phyloP scores from a whole-genome alignment of 371 early-diverging fungal species.

The Mortierella sp. region DNA sequence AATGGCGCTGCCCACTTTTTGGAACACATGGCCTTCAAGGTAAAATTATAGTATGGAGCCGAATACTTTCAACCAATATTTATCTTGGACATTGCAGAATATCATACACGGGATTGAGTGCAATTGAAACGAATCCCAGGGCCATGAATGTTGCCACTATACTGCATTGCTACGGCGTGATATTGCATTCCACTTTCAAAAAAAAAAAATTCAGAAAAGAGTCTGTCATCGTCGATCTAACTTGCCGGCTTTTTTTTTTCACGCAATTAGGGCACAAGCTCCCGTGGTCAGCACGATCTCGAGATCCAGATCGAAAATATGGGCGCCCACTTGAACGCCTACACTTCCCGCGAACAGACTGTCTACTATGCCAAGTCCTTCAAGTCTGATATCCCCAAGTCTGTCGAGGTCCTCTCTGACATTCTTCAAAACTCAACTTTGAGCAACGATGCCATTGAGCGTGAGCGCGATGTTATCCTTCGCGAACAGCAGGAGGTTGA shows the following conservation, averaged over 20 bases:
- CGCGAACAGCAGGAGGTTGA: constrained; percentile 97
- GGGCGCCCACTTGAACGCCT: constrained; percentile 97
- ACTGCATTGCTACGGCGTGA: too few species aligned
- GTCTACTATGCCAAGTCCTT: constrained; percentile 97
- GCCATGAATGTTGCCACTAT: too few species aligned
- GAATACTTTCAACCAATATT: neutral
- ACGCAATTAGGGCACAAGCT: constrained; percentile 81
- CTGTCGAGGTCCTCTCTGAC: constrained; percentile 95
- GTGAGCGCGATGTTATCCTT: constrained; percentile 95
- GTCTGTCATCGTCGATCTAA: constrained; percentile 1
- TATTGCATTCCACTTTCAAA: neutral
- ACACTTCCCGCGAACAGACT: constrained; percentile 98
- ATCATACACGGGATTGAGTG: too few species aligned
- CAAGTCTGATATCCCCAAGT: constrained; percentile 84
- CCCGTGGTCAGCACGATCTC: constrained; percentile 88
- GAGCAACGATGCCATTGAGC: constrained; percentile 86
- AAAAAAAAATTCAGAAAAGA: neutral
- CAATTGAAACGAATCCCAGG: too few species aligned
- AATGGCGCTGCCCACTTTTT: constrained; percentile 98
- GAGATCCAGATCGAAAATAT: constrained; percentile 97
- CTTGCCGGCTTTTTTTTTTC: neutral
- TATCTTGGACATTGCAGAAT: neutral
- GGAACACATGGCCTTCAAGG: constrained; percentile 99
- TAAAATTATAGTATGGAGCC: constrained; percentile 43
- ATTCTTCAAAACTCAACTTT: constrained; percentile 94